Evolutionary conservation across 768 basidiomycete genomes (phyloP).

Genomic region (Boletus speciosus): DNA sequence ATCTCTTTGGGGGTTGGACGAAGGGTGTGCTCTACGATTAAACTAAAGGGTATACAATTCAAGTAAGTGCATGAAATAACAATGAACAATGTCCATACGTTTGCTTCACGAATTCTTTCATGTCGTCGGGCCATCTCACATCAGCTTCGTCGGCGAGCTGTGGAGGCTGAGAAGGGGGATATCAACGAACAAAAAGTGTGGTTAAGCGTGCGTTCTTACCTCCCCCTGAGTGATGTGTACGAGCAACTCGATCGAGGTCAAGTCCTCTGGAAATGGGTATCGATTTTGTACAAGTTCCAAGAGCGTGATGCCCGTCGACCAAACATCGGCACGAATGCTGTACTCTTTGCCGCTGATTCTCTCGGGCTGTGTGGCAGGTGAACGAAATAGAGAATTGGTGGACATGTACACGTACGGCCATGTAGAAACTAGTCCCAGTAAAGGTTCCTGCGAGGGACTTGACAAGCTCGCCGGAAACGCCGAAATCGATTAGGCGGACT

Average conservation of each 20-base stretch:
- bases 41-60: conserved; percentile 38
- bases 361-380: conserved; percentile 62
- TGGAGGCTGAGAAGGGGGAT: conserved; percentile 55
- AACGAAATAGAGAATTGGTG: background rate
- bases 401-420: conserved; percentile 73
- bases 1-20: conserved; percentile 84
- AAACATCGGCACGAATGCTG: conserved; percentile 94
- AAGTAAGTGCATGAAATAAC: background rate
- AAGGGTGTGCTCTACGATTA: conserved; percentile 61
- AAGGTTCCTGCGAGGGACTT: conserved; percentile 92
- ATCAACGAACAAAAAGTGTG: conserved; percentile 15
- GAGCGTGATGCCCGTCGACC: conserved; percentile 94
- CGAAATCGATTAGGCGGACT: conserved; percentile 93
- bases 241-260: conserved; percentile 92
- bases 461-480: conserved; percentile 94
- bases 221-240: conserved; percentile 83
- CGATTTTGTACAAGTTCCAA: conserved; percentile 92
- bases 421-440: conserved; percentile 96
- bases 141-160: conserved; percentile 71
- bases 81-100: conserved; percentile 52
- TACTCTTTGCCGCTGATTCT: conserved; percentile 90
- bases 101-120: conserved; percentile 88
- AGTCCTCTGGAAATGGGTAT: conserved; percentile 91
- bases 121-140: conserved; percentile 67
- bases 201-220: conserved; percentile 37